phyloP scores from a whole-genome alignment of 768 basidiomycete genomes.

The Boletus reticulatus region DNA sequence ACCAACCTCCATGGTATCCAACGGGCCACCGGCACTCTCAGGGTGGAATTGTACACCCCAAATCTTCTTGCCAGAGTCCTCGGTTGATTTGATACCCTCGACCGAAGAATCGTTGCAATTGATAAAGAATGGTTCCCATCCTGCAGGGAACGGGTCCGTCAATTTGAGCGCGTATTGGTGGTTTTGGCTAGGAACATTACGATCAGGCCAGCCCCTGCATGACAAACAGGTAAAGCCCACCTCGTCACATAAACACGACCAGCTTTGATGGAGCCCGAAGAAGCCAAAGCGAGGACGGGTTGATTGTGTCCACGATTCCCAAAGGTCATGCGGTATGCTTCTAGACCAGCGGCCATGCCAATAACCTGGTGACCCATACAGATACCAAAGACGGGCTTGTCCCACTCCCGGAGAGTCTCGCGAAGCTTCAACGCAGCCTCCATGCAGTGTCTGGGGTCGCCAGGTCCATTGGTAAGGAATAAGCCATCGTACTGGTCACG shows the following conservation, averaged over 20 bases:
- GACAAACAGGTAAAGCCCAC: slow-evolving; percentile 34
- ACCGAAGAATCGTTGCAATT: slow-evolving; percentile 99
- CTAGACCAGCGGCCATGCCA: slow-evolving; percentile 94
- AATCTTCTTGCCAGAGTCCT: slow-evolving; percentile 82
- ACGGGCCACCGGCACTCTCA: slow-evolving; percentile 95
- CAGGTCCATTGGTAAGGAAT: slow-evolving; percentile 96
- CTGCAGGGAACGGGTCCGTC: slow-evolving; percentile 91
- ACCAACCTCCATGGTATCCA: slow-evolving; percentile 94
- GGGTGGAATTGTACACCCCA: slow-evolving; percentile 99
- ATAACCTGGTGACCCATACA: slow-evolving; percentile 99
- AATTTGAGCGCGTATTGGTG: slow-evolving; percentile 97
- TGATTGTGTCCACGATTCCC: slow-evolving; percentile 99
- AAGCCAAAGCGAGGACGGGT: slow-evolving; percentile 94
- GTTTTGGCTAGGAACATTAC: slow-evolving; percentile 64
- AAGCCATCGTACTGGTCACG: slow-evolving; percentile 92
- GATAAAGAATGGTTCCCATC: slow-evolving; percentile 99
- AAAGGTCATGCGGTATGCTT: slow-evolving; percentile 98
- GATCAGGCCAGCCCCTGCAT: background rate
- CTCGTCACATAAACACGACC: slow-evolving; percentile 97
- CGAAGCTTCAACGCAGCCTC: slow-evolving; percentile 79
- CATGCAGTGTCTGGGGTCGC: slow-evolving; percentile 88
- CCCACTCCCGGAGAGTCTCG: slow-evolving; percentile 83
- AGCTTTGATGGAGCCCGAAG: slow-evolving; percentile 88
- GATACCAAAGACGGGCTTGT: slow-evolving; percentile 93
- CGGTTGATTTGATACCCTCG: slow-evolving; percentile 96